phyloP scores from a whole-genome alignment of 2,329 filamentous ascomycete genomes.

The Phialophora verrucosa region DNA sequence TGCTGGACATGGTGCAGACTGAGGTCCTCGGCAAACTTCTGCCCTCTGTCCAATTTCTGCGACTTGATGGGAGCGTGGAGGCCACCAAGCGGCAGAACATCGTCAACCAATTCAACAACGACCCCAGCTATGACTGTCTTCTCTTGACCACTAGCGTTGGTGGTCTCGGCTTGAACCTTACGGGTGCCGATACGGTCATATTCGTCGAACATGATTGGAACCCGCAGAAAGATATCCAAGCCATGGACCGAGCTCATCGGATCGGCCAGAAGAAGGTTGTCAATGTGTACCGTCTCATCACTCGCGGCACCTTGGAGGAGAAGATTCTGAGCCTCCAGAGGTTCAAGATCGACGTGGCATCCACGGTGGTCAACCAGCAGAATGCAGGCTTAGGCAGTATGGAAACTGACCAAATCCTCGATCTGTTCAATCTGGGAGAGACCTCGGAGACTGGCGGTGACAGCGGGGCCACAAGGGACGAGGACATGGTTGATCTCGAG shows the following conservation, averaged over 20 bases:
- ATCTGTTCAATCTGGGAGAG: slow-evolving; percentile 91
- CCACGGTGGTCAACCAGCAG: slow-evolving; percentile 97
- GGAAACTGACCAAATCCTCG: slow-evolving; percentile 98
- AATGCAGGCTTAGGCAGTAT: slow-evolving; percentile 93
- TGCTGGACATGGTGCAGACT: slow-evolving; percentile 98
- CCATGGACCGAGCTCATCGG: slow-evolving; percentile 97
- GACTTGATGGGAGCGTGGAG: slow-evolving; percentile 92
- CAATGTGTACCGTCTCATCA: slow-evolving; percentile 97
- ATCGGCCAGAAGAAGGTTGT: slow-evolving; percentile 99
- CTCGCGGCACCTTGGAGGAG: slow-evolving; percentile 92
- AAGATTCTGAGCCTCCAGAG: slow-evolving; percentile 98
- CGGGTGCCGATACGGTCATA: slow-evolving; percentile 96
- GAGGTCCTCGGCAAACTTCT: slow-evolving; percentile 88
- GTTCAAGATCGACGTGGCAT: slow-evolving; percentile 99
- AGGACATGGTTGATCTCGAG: slow-evolving; percentile 91
- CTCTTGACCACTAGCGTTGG: slow-evolving; percentile 94
- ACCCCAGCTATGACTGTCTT: slow-evolving; percentile 93
- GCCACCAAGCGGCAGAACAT: slow-evolving; percentile 94
- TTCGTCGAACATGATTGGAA: slow-evolving; percentile 99
- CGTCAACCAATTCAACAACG: slow-evolving; percentile 98
- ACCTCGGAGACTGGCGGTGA: slow-evolving; percentile 62
- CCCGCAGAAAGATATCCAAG: slow-evolving; percentile 96
- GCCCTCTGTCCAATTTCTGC: slow-evolving; percentile 89
- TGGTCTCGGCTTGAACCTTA: slow-evolving; percentile 91
- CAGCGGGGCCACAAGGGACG: slow-evolving; percentile 65